Evolutionary conservation across 208 protist genomes (phyloP).

Genomic region (Trypanosoma rangeli): DNA sequence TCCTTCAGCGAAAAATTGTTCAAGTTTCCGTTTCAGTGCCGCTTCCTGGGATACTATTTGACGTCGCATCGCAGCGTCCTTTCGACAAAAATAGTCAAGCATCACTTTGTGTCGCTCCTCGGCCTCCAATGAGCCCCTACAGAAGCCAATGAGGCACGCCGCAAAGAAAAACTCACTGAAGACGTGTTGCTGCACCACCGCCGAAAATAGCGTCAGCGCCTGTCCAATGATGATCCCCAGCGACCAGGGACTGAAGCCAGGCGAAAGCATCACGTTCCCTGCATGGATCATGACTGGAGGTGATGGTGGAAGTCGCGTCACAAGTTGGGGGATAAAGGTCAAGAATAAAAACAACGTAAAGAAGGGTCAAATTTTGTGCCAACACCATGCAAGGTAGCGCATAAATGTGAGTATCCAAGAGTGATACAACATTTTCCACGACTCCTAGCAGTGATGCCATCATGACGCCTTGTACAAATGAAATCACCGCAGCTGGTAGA

Average conservation of each 20-base stretch:
- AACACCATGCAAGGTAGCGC: slow-evolving; percentile 25
- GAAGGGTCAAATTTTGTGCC: slow-evolving; percentile 23
- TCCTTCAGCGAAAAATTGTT: slow-evolving; percentile 17
- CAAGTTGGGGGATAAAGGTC: slow-evolving; percentile 22
- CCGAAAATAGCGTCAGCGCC: slow-evolving; percentile 19
- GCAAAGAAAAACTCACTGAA: slow-evolving; percentile 40
- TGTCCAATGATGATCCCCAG: slow-evolving; percentile 8
- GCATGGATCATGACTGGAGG: background rate
- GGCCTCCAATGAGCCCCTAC: slow-evolving; percentile 12
- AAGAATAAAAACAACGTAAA: slow-evolving; percentile 16
- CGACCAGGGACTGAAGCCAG: slow-evolving; percentile 24
- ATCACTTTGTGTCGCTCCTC: slow-evolving; percentile 14
- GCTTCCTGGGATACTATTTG: slow-evolving; percentile 18
- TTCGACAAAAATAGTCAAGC: slow-evolving; percentile 8
- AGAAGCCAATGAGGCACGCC: slow-evolving; percentile 22
- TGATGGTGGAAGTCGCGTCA: slow-evolving; percentile 16
- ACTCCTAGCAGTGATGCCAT: slow-evolving; percentile 29
- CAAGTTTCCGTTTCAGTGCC: slow-evolving; percentile 22
- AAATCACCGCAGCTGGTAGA: slow-evolving; percentile 23
- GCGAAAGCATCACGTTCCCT: slow-evolving; percentile 6
- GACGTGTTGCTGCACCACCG: slow-evolving; percentile 26
- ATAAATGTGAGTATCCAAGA: slow-evolving; percentile 23
- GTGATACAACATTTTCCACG: slow-evolving; percentile 9
- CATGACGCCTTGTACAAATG: slow-evolving; percentile 33
- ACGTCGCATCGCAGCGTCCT: background rate